Evolutionary conservation across 176 grass and related monocot species (phyloP), one percentile per base, ranked within the genome.

Genomic region (Paspalum notatum): DNA sequence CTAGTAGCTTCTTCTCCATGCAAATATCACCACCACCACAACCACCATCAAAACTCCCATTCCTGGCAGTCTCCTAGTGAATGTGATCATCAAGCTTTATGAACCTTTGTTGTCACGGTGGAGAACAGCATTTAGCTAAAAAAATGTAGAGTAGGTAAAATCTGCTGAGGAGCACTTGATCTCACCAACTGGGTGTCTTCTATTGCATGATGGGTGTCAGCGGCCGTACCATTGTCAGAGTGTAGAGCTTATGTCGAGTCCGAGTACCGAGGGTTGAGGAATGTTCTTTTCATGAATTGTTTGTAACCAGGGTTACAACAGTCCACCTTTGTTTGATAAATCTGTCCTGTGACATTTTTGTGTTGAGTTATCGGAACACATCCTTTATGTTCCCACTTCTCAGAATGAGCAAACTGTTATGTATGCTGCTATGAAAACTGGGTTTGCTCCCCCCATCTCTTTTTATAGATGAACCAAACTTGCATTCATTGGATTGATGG

Each of bases 311-410:
- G 58, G 82, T 60, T 71, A 56, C 22, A 63, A 8, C 68, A 85
- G 59, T 89, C 44, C 59, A 69, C 63, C 78, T 66, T 6, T 89
- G 78, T 72, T 77, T 82, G 58, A 72, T 89, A 72, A 78, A 50
- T 70, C 69, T 71, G 78, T 52, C 50, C 24, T 71, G 27, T 77
- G 7, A 73, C 66, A 77, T 72, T 89, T 88, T 85, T 77, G 78
- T 82, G 72, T 71, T 46, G 76, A 63, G 55, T 85, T 67, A 68
- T 79, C 68, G 52, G n/a, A 79, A 79, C 68, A 65, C 80, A 72
- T 81, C 49, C 4, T 12, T 82, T 66, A 66, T 71, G 62, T 66
- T 45, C 56, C 44, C 46, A 24, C 54, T 66, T 45, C 65, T 51
- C 46, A 24, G 62, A 63, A 45, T n/a, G 32, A 63, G 38, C 25